Evolutionary conservation across 306 rosid species (phyloP).

Genomic region (Quercus engelmannii): DNA sequence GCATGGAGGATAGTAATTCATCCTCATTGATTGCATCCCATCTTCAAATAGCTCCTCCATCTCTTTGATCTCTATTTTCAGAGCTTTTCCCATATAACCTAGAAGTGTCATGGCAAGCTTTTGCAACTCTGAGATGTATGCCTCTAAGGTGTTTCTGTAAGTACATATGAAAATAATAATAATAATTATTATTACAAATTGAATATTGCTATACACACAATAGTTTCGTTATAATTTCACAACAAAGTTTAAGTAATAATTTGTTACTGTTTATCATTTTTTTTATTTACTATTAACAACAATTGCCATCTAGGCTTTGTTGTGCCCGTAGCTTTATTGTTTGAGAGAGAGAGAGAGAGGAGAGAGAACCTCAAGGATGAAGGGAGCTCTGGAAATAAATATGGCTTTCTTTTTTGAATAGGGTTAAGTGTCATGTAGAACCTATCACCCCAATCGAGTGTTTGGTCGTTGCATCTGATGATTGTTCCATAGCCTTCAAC

Average conservation of each 20-base stretch:
- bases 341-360: background rate
- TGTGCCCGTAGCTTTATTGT: no score
- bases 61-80: constrained; percentile 41
- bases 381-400: constrained; percentile 60
- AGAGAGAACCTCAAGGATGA: constrained; percentile 42
- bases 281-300: no score
- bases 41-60: constrained; percentile 49
- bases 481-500: constrained; percentile 72
- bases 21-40: constrained; percentile 68
- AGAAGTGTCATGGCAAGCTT: constrained; percentile 43
- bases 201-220: no score
- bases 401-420: constrained; percentile 43
- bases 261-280: no score
- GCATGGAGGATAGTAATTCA: constrained; percentile 79
- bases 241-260: no score
- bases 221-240: no score
- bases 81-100: constrained; percentile 40
- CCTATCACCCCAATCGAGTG: constrained; percentile 88
- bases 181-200: no score
- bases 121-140: constrained; percentile 39
- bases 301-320: no score
- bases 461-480: constrained; percentile 43
- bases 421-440: constrained; percentile 59
- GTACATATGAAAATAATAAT: background rate
- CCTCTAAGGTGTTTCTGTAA: constrained; percentile 51